These are phyloP conservation scores for Saccharomycopsis hybrid DNA, from an alignment of 1,139 yeast genomes.

Conservation along the genomic window DNA sequence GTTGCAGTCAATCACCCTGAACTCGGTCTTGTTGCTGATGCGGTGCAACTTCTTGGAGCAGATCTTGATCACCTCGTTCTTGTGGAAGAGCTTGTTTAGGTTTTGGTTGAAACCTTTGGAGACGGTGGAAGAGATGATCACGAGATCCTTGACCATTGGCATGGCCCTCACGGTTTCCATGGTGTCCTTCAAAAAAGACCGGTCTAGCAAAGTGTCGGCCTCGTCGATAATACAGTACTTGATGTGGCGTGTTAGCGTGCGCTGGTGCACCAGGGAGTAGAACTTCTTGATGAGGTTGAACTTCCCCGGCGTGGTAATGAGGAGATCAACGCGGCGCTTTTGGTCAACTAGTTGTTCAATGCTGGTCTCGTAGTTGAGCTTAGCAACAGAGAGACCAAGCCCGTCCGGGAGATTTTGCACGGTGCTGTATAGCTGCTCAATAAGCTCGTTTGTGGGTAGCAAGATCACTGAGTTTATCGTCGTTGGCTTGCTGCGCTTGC, in stretches of 20 bases:
- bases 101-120: conserved; percentile 71
- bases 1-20: conserved; percentile 69
- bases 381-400: conserved; percentile 6
- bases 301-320: conserved; percentile 81
- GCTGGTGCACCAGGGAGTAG: neutral
- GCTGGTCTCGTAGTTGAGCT: conserved; percentile 32
- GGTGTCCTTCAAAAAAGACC: conserved; percentile 67
- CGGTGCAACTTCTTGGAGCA: conserved; percentile 81
- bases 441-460: conserved; percentile 85
- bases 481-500: neutral
- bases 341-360: conserved; percentile 45
- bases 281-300: conserved; percentile 41
- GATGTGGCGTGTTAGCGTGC: conserved; percentile 26
- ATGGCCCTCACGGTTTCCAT: conserved; percentile 47
- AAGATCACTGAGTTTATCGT: conserved; percentile 62
- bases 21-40: conserved; percentile 67
- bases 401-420: conserved; percentile 1
- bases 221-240: conserved; percentile 80
- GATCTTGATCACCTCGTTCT: conserved; percentile 46
- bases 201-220: conserved; percentile 89
- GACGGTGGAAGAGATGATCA: conserved; percentile 80
- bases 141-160: conserved; percentile 8
- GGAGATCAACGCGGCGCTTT: conserved; percentile 46
- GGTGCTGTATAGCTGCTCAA: conserved; percentile 63
- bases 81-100: conserved; percentile 57